Evolutionary conservation across 306 rosid species (phyloP).

Genomic region (Vicia villosa): DNA sequence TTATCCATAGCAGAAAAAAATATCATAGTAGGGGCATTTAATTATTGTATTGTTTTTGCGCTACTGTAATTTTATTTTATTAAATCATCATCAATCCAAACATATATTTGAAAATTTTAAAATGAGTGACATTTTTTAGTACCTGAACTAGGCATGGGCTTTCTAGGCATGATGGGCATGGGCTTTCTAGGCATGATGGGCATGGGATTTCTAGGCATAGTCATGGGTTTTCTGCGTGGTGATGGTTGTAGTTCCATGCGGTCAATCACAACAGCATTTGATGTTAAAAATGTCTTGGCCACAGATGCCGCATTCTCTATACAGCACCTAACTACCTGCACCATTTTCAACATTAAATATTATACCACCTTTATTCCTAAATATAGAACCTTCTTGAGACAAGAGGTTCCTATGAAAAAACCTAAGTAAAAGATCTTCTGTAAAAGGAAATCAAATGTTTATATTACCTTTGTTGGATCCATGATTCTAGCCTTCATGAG

Average conservation of each 20-base stretch:
- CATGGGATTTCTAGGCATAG: slow-evolving; percentile 30
- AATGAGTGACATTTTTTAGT: slow-evolving; percentile 16
- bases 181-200: slow-evolving; percentile 22
- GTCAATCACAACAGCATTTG: slow-evolving; percentile 84
- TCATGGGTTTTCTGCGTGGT: slow-evolving; percentile 44
- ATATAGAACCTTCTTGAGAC: neutral
- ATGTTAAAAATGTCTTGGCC: slow-evolving; percentile 74
- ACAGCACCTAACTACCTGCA: slow-evolving; percentile 91
- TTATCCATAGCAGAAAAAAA: slow-evolving; percentile 17
- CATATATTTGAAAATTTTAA: neutral
- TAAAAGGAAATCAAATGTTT: slow-evolving; percentile 25
- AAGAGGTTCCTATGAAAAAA: neutral
- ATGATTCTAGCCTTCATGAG: slow-evolving; percentile 82
- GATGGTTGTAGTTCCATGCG: slow-evolving; percentile 47
- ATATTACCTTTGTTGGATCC: slow-evolving; percentile 82
- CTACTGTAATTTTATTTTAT: neutral
- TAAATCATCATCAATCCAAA: neutral
- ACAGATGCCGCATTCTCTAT: slow-evolving; percentile 92
- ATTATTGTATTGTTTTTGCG: neutral
- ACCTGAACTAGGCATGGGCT: slow-evolving; percentile 54
- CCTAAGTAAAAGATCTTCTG: neutral
- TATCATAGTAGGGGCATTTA: neutral
- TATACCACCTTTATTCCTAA: neutral
- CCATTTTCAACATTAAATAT: slow-evolving; percentile 20
- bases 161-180: slow-evolving; percentile 11